A percentile compares a stretch with the other conserved stretches of the same genome.
Evolutionary conservation across 2,329 filamentous ascomycete genomes (phyloP).

Genomic region (Ophiostoma australiae): DNA sequence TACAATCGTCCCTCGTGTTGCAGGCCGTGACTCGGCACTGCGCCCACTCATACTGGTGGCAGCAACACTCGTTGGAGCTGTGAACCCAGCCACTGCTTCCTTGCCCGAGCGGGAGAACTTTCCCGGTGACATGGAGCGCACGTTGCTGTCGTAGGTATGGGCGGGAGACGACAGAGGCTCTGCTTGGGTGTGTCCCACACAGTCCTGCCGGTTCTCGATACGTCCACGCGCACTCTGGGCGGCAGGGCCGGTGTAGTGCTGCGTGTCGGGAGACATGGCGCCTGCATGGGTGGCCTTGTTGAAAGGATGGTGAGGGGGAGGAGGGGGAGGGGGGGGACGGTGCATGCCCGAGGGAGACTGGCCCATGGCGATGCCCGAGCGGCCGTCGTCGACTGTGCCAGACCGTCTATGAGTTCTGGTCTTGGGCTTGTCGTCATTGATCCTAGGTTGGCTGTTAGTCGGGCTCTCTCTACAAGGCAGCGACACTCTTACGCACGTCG

Average conservation of each 20-base stretch:
- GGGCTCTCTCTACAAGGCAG: no score
- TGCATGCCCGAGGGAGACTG: not conserved
- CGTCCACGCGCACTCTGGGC: not conserved
- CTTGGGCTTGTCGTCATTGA: conserved; percentile 18
- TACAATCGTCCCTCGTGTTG: not conserved
- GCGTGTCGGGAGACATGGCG: not conserved
- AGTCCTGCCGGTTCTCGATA: not conserved
- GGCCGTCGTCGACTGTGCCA: not conserved
- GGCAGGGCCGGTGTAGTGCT: no score
- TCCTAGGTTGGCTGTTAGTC: not conserved
- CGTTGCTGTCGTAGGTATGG: not conserved
- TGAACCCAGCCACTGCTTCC: not conserved
- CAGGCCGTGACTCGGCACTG: not conserved
- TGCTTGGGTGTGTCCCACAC: not conserved
- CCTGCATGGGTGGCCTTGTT: not conserved
- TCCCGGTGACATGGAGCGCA: not conserved
- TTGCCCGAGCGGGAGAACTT: conserved; percentile 10
- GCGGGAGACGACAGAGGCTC: not conserved
- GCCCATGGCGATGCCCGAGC: not conserved
- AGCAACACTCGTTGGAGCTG: not conserved
- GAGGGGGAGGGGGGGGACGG: not conserved
- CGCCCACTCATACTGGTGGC: not conserved
- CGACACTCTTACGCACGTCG: conserved; percentile 36
- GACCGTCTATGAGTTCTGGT: not conserved
- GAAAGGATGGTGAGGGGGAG: not conserved